phyloP scores from a whole-genome alignment of 495 filamentous ascomycete species.

The Alectoria sarmentosa region DNA sequence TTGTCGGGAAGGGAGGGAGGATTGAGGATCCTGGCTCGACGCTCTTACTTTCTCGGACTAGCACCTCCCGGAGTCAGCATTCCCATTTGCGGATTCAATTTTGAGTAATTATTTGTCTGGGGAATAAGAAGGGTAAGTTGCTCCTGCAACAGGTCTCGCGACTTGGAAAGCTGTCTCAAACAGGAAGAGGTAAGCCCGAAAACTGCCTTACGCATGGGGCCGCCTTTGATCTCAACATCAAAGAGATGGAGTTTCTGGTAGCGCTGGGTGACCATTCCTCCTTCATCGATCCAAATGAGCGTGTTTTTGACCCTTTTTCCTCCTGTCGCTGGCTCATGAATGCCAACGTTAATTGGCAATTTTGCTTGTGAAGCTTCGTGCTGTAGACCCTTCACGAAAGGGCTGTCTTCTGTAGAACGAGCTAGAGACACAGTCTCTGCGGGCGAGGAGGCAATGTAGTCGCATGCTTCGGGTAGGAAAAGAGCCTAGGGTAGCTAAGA shows the following conservation, averaged over 20 bases:
- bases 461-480: conserved; percentile 87
- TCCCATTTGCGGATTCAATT: too few species aligned
- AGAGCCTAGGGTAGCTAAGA: conserved; percentile 49
- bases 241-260: conserved; percentile 77
- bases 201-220: conserved; percentile 54
- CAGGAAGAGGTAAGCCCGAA: too few species aligned
- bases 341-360: conserved; percentile 77
- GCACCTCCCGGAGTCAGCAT: too few species aligned
- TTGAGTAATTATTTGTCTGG: too few species aligned
- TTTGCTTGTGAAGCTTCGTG: conserved; percentile 50
- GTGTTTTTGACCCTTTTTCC: conserved; percentile 54
- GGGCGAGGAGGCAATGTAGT: conserved; percentile 69
- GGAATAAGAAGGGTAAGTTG: too few species aligned
- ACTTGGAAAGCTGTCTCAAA: too few species aligned
- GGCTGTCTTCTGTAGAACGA: conserved; percentile 44
- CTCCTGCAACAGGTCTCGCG: too few species aligned
- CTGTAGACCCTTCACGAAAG: conserved; percentile 69
- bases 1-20: conserved; percentile 61
- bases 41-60: conserved; percentile 60
- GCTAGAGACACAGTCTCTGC: conserved; percentile 62
- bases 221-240: conserved; percentile 59
- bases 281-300: conserved; percentile 61
- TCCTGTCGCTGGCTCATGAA: conserved; percentile 67
- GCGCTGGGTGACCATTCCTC: conserved; percentile 51
- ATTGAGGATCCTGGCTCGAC: conserved; percentile 55